Percentiles rank a stretch among this genome's conserved stretches.
These are phyloP conservation scores for Gastrolobium bilobum DNA, from an alignment of 306 rosid genomes.

Conservation along the genomic window DNA sequence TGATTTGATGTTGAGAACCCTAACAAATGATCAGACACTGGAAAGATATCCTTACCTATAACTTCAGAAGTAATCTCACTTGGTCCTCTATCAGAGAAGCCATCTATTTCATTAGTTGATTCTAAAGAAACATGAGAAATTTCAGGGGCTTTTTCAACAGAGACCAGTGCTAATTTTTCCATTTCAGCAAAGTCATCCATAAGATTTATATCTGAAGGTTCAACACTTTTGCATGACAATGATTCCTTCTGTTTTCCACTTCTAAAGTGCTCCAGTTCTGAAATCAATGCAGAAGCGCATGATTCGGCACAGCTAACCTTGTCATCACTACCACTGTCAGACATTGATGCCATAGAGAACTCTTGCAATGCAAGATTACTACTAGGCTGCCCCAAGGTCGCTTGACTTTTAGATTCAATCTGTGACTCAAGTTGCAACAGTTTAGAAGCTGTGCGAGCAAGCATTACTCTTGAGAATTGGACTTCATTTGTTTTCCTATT, in stretches of 20 bases:
- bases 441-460: slow-evolving; percentile 67
- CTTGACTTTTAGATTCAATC: slow-evolving; percentile 58
- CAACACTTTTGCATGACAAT: slow-evolving; percentile 58
- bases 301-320: slow-evolving; percentile 80
- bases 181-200: slow-evolving; percentile 94
- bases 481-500: slow-evolving; percentile 69
- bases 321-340: slow-evolving; percentile 80
- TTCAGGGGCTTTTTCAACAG: slow-evolving; percentile 58
- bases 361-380: slow-evolving; percentile 57
- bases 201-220: slow-evolving; percentile 73
- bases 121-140: slow-evolving; percentile 55
- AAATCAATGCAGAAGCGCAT: slow-evolving; percentile 78
- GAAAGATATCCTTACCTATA: slow-evolving; percentile 52
- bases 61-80: slow-evolving; percentile 51
- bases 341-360: slow-evolving; percentile 60
- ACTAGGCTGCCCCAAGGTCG: slow-evolving; percentile 54
- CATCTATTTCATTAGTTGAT: slow-evolving; percentile 48
- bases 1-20: slow-evolving; percentile 53
- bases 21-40: slow-evolving; percentile 54
- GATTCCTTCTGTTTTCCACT: slow-evolving; percentile 63
- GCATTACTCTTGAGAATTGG: slow-evolving; percentile 73
- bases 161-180: slow-evolving; percentile 87
- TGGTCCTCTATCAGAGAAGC: slow-evolving; percentile 51
- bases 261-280: slow-evolving; percentile 75
- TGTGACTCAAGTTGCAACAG: slow-evolving; percentile 59